Evolutionary conservation across 2,329 filamentous ascomycete species (phyloP), one percentile per base, ranked within the genome.

Genomic region (Colletotrichum brevisporum): DNA sequence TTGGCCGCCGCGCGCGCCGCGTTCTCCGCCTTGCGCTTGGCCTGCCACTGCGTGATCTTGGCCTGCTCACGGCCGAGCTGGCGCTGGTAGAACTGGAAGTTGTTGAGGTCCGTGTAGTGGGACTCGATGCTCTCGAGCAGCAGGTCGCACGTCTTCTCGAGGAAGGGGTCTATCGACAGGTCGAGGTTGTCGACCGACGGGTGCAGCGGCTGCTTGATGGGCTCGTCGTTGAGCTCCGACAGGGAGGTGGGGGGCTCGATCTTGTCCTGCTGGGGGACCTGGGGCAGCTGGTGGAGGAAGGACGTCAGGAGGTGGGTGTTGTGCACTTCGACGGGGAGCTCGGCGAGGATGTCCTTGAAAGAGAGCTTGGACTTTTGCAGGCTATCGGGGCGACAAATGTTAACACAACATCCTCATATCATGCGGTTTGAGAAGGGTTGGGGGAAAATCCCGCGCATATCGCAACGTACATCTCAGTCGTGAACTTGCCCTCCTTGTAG

Each of bases 41-140:
- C 85, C 84, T 98, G 95, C 96, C 96, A 99, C 73, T 94, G 92
- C 63, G 93, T 91, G 76, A 99, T 98, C 89, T 98, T 99, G 77
- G 92, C 85, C 85, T 99, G 96, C 85, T 99, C 96, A 75, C 96
- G 93, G 62, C 91, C 92, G 67, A 98, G 88, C 78, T 97, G 94
- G 77, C 96, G 90, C 85, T 98, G 94, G 86, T 98, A 98, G 88
- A 89, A 90, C 83, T 98, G 95, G 86, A 97, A 96, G 89, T 99
- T 99, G 90, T 98, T 98, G 80, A 97, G 92, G 83, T 99, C 96
- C 70, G 95, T 97, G 85, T 98, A 96, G 86, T 99, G 96, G 64
- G 92, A 92, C 86, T 99, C 96, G 80, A 99, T 97, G 86, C 92
- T 94, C 79, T 99, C 96, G 72, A 98, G 90, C 66, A 99, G 90